Evolutionary conservation across 495 filamentous ascomycete species (phyloP).

Genomic region (Annulohypoxylon nitens): DNA sequence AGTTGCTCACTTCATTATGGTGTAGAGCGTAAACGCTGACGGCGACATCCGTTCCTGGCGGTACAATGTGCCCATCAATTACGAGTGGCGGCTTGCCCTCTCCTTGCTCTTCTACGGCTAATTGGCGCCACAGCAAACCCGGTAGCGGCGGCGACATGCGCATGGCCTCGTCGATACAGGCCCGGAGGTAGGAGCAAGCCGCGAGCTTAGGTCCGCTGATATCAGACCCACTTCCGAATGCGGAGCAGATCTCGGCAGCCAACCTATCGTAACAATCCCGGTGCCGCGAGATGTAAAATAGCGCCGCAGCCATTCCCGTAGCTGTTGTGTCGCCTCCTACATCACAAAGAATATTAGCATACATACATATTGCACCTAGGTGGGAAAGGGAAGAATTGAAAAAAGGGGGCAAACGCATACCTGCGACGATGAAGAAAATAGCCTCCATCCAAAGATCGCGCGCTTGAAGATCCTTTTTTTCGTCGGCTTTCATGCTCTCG

Average conservation of each 20-base stretch:
- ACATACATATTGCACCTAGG: not conserved
- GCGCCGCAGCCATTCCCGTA: conserved; percentile 10
- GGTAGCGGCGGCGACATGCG: conserved; percentile 67
- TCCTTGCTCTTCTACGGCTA: not conserved
- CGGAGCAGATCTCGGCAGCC: conserved; percentile 53
- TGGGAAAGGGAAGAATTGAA: not conserved
- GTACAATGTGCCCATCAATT: no score
- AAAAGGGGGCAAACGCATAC: not conserved
- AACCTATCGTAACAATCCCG: conserved; percentile 57
- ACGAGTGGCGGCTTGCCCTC: no score
- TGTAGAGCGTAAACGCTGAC: no score
- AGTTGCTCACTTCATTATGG: no score
- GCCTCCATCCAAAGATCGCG: conserved; percentile 41
- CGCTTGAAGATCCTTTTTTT: not conserved
- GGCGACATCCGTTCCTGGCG: no score
- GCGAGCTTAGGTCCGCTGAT: conserved; percentile 59
- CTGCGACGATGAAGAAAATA: conserved; percentile 38
- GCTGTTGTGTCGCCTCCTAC: conserved; percentile 39
- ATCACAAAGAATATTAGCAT: not conserved
- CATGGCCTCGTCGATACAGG: conserved; percentile 70
- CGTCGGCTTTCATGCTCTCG: conserved; percentile 52
- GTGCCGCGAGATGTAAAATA: conserved; percentile 50
- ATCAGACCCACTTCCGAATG: conserved; percentile 54
- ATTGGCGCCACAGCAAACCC: conserved; percentile 60
- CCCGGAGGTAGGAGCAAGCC: conserved; percentile 60